Conservation (phyloP, 306 rosid species). For the Fagus crenata region DNA sequence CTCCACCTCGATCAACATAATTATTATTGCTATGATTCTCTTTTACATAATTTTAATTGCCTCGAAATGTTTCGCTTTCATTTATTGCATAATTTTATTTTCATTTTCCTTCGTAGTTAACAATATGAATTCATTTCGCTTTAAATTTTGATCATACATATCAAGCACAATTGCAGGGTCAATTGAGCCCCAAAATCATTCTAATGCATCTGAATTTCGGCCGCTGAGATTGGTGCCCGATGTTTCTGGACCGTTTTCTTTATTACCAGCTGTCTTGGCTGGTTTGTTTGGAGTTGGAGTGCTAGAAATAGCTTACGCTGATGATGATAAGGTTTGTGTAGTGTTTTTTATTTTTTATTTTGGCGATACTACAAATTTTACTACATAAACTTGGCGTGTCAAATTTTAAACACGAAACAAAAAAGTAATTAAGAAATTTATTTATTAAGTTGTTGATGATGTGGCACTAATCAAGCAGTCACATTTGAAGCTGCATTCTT, state of each 20-base stretch:
- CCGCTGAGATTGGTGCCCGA: slow-evolving; percentile 25
- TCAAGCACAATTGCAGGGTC: slow-evolving; percentile 30
- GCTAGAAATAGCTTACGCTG: slow-evolving; percentile 52
- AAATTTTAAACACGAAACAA: too few relatives aligned
- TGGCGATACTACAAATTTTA: too few relatives aligned
- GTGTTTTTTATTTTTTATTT: neutral
- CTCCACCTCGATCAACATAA: neutral
- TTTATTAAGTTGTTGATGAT: too few relatives aligned
- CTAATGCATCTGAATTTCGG: slow-evolving; percentile 32
- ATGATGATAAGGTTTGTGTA: slow-evolving; percentile 48
- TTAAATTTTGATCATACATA: too few relatives aligned
- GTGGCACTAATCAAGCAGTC: too few relatives aligned
- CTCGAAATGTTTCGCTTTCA: neutral
- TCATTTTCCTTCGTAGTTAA: too few relatives aligned
- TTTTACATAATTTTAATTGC: neutral
- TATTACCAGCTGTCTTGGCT: slow-evolving; percentile 51
- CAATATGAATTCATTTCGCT: too few relatives aligned
- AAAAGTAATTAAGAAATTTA: too few relatives aligned
- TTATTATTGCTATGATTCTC: neutral
- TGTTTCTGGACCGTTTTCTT: slow-evolving; percentile 11
- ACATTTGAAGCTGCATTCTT: neutral
- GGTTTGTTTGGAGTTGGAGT: slow-evolving; percentile 56
- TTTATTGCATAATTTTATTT: neutral
- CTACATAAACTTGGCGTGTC: too few relatives aligned
- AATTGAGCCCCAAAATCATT: slow-evolving; percentile 18